Conservation (phyloP, 352 stramenopile genomes). For the Phytopythium sindhum region DNA sequence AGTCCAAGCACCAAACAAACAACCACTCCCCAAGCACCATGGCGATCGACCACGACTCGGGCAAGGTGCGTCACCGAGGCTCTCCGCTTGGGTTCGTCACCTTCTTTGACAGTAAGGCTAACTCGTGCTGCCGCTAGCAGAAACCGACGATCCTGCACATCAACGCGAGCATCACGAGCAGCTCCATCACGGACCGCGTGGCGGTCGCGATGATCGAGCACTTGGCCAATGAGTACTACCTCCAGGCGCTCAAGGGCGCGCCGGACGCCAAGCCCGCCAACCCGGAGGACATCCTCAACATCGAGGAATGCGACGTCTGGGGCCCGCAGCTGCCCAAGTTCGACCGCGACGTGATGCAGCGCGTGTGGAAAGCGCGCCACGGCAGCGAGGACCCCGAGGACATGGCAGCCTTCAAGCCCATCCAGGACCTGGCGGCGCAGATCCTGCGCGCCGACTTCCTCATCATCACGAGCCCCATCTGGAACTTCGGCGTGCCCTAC, state of each 20-base stretch:
- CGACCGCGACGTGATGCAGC: conserved; percentile 64
- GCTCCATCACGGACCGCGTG: conserved; percentile 67
- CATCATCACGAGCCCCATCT: conserved; percentile 70
- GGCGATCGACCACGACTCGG: conserved; percentile 12
- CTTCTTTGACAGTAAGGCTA: neutral
- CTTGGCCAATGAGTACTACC: conserved; percentile 72
- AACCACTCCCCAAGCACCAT: conserved; percentile 3
- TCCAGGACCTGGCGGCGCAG: conserved; percentile 59
- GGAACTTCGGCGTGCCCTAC: conserved; percentile 78
- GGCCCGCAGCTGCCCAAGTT: conserved; percentile 59
- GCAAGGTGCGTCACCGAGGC: conserved; percentile 2
- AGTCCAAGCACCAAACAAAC: conserved; percentile 2
- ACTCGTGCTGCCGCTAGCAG: conserved; percentile 10
- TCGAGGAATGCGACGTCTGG: conserved; percentile 75
- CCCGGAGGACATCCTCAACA: conserved; percentile 49
- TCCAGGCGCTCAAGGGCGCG: conserved; percentile 31
- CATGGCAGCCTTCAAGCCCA: conserved; percentile 55
- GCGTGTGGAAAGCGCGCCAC: conserved; percentile 65
- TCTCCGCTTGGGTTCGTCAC: neutral
- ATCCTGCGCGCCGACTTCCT: conserved; percentile 71
- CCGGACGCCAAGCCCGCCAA: conserved; percentile 12
- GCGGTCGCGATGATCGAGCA: conserved; percentile 65
- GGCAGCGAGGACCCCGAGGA: conserved; percentile 52
- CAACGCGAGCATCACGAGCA: conserved; percentile 70
- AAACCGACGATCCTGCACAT: conserved; percentile 80